Base-by-base conservation (phyloP, 306 rosid genomes). In the Trifolium pratense region DNA sequence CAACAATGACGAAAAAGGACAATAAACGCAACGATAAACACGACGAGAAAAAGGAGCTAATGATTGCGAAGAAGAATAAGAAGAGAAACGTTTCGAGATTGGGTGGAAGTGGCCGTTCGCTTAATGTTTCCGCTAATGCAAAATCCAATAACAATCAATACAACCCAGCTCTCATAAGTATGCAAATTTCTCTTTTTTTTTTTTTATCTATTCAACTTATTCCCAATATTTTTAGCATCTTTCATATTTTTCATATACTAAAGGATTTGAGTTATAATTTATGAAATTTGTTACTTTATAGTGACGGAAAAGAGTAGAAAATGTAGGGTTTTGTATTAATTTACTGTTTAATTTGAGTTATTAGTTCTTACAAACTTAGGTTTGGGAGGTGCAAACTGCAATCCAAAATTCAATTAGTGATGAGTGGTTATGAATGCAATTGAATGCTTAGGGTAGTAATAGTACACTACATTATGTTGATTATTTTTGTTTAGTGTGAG, bases 81-180 rank as follows among this genome's bases (percentile, higher is more conserved):
- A 86, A 68, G 62, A 85, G 55, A 51, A 89, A 86, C 74, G 7
- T 55, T 78, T 73, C 75, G 46, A 78, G 93, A 69, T 70, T 85
- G 52, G 91, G 96, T 1, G 88, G 91, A 40, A 49, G 85, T 39
- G 96, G 94, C 8, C 92, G 82, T 70, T 88, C 93, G 9, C 92
- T 90, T 32, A 62, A 84, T 8, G 89, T 70, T 40, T 92, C 87
- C 42, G 90, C 87, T 14, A 87, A 86, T 67, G 87, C 88, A 10
- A 91, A 86, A 79, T 84, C 95, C 10, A 78, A 63, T 5, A 78
- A 77, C 84, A 69, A 53, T 78, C 74, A 74, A 85, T 94, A 86
- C 62, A 94, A 91, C 52, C 97, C 96, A 13, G 78, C 99, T 68
- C 10, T 83, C 68, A 90, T 94, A 68, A 91, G 99, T 94, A 87